Base-by-base conservation (phyloP, 2,329 filamentous ascomycete genomes). In the Fusarium sp. region DNA sequence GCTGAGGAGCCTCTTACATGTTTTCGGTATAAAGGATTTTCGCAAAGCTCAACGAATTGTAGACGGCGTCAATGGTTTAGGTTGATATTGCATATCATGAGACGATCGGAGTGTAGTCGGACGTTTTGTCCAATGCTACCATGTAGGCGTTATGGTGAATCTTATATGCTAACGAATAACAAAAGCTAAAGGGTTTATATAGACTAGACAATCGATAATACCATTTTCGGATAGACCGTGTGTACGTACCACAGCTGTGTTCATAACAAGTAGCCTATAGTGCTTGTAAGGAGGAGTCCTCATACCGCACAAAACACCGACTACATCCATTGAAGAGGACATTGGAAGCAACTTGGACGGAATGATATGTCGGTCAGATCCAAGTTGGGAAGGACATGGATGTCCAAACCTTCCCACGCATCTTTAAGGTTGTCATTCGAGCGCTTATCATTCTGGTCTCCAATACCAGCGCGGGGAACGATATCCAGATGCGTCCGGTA, bases 11-110 rank as follows among this genome's bases (percentile, higher is more conserved):
- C 47, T 30, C 14, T 28, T 30, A 32, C n/a, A 14, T 56, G 14
- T 61, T 42, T 35, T 30, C 24, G 24, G 26, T 50, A 45, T 57
- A 38, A 24, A 24, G 59, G 53, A 44, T 26, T 63, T 51, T 32
- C 32, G 28, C 42, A 20, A 24, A 32, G 15, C 41, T 32, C 28
- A 57, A 59, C n/a, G 14, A 48, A 42, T 41, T 64, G 66, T 64
- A 75, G 61, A 62, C 45, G 68, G 60, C 56, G 56, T 67, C 45
- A 32, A 39, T 61, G 59, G 60, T 26, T 61, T 54, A 22, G 41
- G 38, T 35, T 28, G 26, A 30, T 20, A 14, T n/a, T 30, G 47
- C 9, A 44, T 56, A 28, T 39, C 50, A 48, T 36, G 39, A 42
- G 22, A 26, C 53, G 24, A n/a, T 15, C n/a, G 45, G 15, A 15